Percentiles rank a stretch among this genome's conserved stretches.
phyloP scores from a whole-genome alignment of 2,329 filamentous ascomycete species.

The Phymatotrichopsis omnivora region DNA sequence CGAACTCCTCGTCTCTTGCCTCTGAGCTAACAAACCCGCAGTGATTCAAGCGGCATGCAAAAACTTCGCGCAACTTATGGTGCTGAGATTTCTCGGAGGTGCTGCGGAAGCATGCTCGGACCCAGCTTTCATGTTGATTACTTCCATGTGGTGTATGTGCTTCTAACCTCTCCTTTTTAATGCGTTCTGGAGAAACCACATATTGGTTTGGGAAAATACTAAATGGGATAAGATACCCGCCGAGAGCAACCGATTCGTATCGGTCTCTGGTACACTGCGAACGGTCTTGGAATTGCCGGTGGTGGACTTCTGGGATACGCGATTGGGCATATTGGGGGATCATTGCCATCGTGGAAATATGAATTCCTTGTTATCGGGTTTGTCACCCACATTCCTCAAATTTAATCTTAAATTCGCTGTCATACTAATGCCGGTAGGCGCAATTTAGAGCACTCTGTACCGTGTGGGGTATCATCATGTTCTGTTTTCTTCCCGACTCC shows the following conservation, averaged over 20 bases:
- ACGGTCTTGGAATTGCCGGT: slow-evolving; percentile 49
- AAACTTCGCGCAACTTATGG: slow-evolving; percentile 47
- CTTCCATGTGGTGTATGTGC: slow-evolving; percentile 47
- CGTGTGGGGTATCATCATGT: slow-evolving; percentile 50
- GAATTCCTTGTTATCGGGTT: slow-evolving; percentile 54
- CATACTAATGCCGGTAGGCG: too few species aligned
- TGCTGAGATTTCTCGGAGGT: slow-evolving; percentile 47
- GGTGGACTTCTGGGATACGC: slow-evolving; percentile 49
- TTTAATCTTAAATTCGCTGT: background rate
- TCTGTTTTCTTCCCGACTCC: slow-evolving; percentile 48
- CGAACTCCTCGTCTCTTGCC: slow-evolving; percentile 35
- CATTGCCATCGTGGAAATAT: slow-evolving; percentile 53
- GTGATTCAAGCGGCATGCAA: slow-evolving; percentile 45
- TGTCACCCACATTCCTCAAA: background rate
- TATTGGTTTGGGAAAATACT: slow-evolving; percentile 5
- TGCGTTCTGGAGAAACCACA: background rate
- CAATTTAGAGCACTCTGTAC: slow-evolving; percentile 45
- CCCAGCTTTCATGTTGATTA: slow-evolving; percentile 54
- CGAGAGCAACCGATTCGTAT: slow-evolving; percentile 52
- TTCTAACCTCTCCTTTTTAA: background rate
- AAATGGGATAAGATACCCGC: slow-evolving; percentile 41
- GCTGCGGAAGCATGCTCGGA: slow-evolving; percentile 49
- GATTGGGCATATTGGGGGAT: slow-evolving; percentile 50
- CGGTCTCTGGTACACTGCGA: slow-evolving; percentile 50
- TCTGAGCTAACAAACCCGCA: slow-evolving; percentile 32